Evolutionary conservation across 2,329 filamentous ascomycete genomes (phyloP), one percentile per base, ranked within the genome.

Genomic region (Aspergillus aculeatinus): DNA sequence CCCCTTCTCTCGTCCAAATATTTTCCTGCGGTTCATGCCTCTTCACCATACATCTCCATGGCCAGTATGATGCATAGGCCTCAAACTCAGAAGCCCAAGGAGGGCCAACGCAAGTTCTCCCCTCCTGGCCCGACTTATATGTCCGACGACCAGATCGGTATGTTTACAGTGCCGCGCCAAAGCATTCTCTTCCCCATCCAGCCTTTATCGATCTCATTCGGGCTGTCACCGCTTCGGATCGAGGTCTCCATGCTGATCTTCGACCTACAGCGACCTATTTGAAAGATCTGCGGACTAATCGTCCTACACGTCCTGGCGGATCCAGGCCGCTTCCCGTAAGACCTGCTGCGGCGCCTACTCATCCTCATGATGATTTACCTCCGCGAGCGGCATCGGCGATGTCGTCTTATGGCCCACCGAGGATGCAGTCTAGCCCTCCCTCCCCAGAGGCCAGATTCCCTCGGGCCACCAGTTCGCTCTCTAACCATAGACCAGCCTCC

Each of bases 261-360:
- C 58, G 49, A 25, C 27, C 39, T 49, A 52, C 72, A 88, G 85
- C 82, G 60, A 81, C 75, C 59, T 88, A 87, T 71, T 77, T 88
- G 51, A 81, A 82, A 63, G 83, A 86, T 62, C 80, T 88, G 27
- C 83, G 86, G 65, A 80, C 77, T 59, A 85, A 83, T 69, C 81
- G 82, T 58, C 81, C 82, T 56, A 74, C 80, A 6, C 81, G 86
- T 62, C 86, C 86, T 5, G 84, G 79, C 54, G 86, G 86, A 60
- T 86, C 86, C 50, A 78, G 86, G 58, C 86, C 86, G 48, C 78
- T 83, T 50, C 86, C 85, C 11, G 76, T 80, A 23, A 82, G 80
- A 63, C 75, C 80, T 65, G 67, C 73, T 7, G 58, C 67, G 9
- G 71, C 72, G 5, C 64, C 67, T 3, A 58, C 66, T 27, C 63